Evolutionary conservation across 352 stramenopile species (phyloP).

Genomic region (Pythium aquatile): DNA sequence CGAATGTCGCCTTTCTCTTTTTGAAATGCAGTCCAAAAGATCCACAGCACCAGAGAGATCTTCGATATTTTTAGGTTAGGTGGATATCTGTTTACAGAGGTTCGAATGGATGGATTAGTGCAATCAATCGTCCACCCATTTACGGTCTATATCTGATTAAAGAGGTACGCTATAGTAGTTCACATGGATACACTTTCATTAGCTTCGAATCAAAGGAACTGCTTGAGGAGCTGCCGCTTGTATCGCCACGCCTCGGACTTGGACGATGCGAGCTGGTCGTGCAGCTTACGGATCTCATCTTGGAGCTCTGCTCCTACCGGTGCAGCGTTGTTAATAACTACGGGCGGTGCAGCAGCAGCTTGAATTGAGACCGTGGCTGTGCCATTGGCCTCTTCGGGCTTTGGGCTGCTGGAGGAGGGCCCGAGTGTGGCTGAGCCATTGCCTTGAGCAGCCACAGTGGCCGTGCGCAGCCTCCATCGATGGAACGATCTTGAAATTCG

Average conservation of each 20-base stretch:
- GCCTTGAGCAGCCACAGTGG: background rate
- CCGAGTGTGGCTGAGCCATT: background rate
- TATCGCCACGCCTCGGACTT: slow-evolving; percentile 74
- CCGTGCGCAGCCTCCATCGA: slow-evolving; percentile 13
- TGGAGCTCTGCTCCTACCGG: slow-evolving; percentile 37
- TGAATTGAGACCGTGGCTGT: background rate
- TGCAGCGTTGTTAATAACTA: background rate
- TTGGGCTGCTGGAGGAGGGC: background rate
- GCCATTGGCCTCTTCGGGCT: background rate
- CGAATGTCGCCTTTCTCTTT: background rate
- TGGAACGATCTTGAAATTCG: slow-evolving; percentile 16
- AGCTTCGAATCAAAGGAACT: slow-evolving; percentile 44
- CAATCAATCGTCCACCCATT: background rate
- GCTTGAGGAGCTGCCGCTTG: slow-evolving; percentile 77
- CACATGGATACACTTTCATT: background rate
- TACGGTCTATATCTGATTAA: background rate
- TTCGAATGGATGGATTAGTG: too few species aligned
- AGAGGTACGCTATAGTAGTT: background rate
- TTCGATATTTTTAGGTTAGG: background rate
- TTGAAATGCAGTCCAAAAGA: background rate
- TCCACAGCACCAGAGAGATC: background rate
- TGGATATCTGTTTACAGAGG: background rate
- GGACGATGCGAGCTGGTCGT: slow-evolving; percentile 60
- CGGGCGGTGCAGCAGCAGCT: background rate
- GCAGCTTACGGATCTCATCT: slow-evolving; percentile 65